Base-by-base conservation (phyloP, 345 rosid species). In the Syzygium aromaticum region DNA sequence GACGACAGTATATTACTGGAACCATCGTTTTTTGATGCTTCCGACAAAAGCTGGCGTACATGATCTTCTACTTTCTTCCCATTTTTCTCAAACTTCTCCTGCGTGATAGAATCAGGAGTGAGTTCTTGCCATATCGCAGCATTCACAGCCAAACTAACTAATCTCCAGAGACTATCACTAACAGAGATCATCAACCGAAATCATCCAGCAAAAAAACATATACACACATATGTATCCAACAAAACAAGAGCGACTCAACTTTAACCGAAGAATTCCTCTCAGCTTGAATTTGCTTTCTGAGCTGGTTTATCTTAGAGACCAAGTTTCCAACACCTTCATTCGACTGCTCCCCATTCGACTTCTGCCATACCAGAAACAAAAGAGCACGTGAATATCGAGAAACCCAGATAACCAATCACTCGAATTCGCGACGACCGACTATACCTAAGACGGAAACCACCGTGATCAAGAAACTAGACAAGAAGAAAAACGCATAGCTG, bases 41-140 rank as follows among this genome's bases (percentile, higher is more conserved):
- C 92, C 1, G 91, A 90, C 38, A 90, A 77, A 87, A 93, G 88
- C 61, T 91, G 89, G 51, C 90, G 67, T 87, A 92, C 89, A 91
- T 93, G 88, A 90, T 28, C 85, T 90, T 93, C 93, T 54, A 94
- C 92, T 90, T 93, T 94, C 89, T 91, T 92, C 84, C 90, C 92
- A 86, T 96, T 98, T 85, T 88, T 90, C 93, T 93, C 96, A 53
- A 96, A 53, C 87, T 90, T 96, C 85, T 94, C 98, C 99, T 98
- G 90, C 59, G 84, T 63, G 86, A 51, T 73, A 85, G 33, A 61
- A 59, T 87, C 54, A 6, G 52, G 56, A n/a, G 54, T 77, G 80
- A 89, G 15, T 85, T 54, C 52, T 54, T 38, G 82, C 82, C 82
- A 33, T 73, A 73, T 73, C 4, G 27, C 82, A 73, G 82, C 82